A percentile compares a stretch with the other conserved stretches of the same genome.
Evolutionary conservation across 2,329 filamentous ascomycete genomes (phyloP).

Genomic region (Colletotrichum sp.): DNA sequence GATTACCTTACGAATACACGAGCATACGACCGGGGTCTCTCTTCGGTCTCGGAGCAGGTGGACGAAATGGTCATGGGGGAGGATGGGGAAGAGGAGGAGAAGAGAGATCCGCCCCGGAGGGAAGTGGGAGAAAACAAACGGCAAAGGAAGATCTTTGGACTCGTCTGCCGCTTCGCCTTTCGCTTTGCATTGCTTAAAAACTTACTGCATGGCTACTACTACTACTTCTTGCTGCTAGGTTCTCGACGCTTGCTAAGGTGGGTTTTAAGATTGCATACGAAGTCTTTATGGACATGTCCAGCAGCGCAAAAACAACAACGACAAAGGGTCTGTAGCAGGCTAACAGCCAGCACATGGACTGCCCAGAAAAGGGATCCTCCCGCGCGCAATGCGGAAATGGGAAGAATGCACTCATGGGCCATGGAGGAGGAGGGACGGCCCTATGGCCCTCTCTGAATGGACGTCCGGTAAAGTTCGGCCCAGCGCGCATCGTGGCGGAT

Average conservation of each 20-base stretch:
- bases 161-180: not conserved
- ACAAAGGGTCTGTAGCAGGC: not conserved
- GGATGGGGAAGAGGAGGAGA: not conserved
- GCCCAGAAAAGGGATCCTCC: not conserved
- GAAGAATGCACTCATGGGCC: not conserved
- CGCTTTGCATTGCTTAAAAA: not conserved
- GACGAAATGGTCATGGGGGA: not conserved
- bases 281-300: not conserved
- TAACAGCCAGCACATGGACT: not conserved
- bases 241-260: not conserved
- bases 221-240: not conserved
- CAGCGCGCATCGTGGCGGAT: conserved; percentile 7
- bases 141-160: not conserved
- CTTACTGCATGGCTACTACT: not conserved
- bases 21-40: not conserved
- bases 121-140: not conserved
- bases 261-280: not conserved
- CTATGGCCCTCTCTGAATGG: not conserved
- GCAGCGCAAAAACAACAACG: not conserved
- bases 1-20: not conserved
- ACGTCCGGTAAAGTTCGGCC: conserved; percentile 18
- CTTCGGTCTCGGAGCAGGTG: not conserved
- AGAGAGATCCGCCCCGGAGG: not conserved
- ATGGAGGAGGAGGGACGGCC: not conserved
- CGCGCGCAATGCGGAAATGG: not conserved